phyloP scores from a whole-genome alignment of 2,329 filamentous ascomycete species.

The Trichoderma sp. region DNA sequence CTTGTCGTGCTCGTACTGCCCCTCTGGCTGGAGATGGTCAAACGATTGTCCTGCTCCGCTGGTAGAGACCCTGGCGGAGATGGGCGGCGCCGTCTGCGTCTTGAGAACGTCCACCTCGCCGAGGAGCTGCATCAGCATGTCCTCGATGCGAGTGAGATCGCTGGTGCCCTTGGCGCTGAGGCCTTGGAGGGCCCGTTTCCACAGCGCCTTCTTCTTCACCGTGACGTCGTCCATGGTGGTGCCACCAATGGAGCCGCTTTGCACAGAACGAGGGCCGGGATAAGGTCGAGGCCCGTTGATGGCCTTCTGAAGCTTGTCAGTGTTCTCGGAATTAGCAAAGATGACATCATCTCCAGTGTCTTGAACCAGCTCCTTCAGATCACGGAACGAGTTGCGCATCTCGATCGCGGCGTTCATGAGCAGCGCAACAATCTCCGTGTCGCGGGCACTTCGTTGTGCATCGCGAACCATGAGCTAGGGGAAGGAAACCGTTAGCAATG shows the following conservation, averaged over 20 bases:
- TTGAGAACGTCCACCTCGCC: slow-evolving; percentile 87
- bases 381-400: slow-evolving; percentile 94
- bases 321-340: slow-evolving; percentile 82
- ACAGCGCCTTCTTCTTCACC: slow-evolving; percentile 87
- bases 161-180: slow-evolving; percentile 83
- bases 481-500: background rate
- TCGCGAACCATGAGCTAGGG: slow-evolving; percentile 83
- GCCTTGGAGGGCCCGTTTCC: slow-evolving; percentile 88
- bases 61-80: slow-evolving; percentile 32
- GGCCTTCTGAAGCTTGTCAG: slow-evolving; percentile 78
- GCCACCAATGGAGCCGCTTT: slow-evolving; percentile 54
- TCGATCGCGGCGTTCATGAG: slow-evolving; percentile 91
- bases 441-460: slow-evolving; percentile 90
- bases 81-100: slow-evolving; percentile 46
- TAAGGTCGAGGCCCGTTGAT: slow-evolving; percentile 84
- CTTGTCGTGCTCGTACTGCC: slow-evolving; percentile 63
- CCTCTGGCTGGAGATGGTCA: slow-evolving; percentile 62
- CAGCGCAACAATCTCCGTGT: slow-evolving; percentile 93
- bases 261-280: slow-evolving; percentile 63
- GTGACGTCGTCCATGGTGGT: slow-evolving; percentile 53
- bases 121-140: slow-evolving; percentile 87
- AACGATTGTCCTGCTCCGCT: slow-evolving; percentile 60
- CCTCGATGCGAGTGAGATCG: slow-evolving; percentile 83
- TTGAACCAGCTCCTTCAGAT: slow-evolving; percentile 87
- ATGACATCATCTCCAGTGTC: slow-evolving; percentile 82